Base-by-base conservation (phyloP, 73 alveolate species). In the Tetrahymena malaccensis region DNA sequence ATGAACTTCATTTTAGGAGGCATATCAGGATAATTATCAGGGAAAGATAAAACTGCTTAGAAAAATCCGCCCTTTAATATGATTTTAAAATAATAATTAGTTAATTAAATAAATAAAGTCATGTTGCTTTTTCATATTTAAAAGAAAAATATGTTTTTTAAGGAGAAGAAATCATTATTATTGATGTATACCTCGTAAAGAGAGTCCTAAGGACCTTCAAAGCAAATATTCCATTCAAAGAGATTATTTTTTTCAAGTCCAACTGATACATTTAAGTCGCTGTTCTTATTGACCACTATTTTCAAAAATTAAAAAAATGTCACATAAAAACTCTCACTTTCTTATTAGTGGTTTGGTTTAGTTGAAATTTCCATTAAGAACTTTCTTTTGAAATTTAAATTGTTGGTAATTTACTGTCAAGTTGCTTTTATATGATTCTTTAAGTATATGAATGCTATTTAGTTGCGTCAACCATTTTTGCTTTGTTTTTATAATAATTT, bases 121-220 rank as follows among this genome's bases (percentile, higher is more conserved):
- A 34, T 35, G 1, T 1, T 84, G 2, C 10, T 35, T 35, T 84
- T 84, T n/a, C 8, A 11, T 19, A 4, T 15, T 37, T 37, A 17
- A 37, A 84, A 38, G 94, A 13, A 85, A 85, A 34, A 89, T 50
- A 43, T 21, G 13, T 31, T 35, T 93, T n/a, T 22, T 55, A 55
- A 37, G 70, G 34, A 70, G 37, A 0, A 70, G 27, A 50, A 15
- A 50, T 0, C 16, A 15, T 50, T 1, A 5, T 10, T 25, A 57
- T 15, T 96, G 43, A 94, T 3, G 21, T 1, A 0, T 70, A 70
- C 89, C 94, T 98, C 99, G 85, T 98, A 98, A 34, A 98, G 97
- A 35, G 99, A 97, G 57, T 98, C 99, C 37, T 97, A 93, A 35
- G 99, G 99, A n/a, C 99, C 99, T 43, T 96, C 97, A 93, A 98